Evolutionary conservation across 495 filamentous ascomycete species (phyloP).

Genomic region (Talaromyces proteolyticus): DNA sequence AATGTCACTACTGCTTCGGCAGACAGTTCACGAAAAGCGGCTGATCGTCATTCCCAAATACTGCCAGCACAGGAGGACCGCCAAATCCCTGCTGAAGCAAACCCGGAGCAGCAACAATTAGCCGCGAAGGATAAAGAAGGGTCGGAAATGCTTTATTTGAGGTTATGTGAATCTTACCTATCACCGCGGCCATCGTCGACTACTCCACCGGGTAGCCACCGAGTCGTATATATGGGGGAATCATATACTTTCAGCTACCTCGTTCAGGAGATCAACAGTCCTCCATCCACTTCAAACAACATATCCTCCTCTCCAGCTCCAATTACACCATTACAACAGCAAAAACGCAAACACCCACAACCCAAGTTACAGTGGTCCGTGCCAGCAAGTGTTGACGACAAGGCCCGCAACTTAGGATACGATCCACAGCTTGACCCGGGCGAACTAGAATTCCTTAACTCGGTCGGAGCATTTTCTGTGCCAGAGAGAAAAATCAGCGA

Average conservation of each 20-base stretch:
- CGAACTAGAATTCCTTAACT: not conserved
- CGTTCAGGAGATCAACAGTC: slow-evolving; percentile 1
- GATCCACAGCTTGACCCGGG: not conserved
- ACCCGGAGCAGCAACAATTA: not conserved
- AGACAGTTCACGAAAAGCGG: not conserved
- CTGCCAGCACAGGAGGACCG: not conserved
- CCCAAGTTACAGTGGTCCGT: not conserved
- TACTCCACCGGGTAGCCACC: not conserved
- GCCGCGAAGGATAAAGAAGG: slow-evolving; percentile 1
- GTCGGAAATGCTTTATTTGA: slow-evolving; percentile 3
- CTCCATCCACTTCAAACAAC: not conserved
- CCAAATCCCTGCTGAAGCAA: not conserved
- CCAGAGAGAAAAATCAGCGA: not conserved
- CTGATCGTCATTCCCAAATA: not conserved
- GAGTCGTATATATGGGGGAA: slow-evolving; percentile 4
- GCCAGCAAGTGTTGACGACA: slow-evolving; percentile 1
- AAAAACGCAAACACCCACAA: not conserved
- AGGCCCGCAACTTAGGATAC: not conserved
- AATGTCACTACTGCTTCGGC: slow-evolving; percentile 1
- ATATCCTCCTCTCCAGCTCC: not conserved
- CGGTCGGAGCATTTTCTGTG: slow-evolving; percentile 1
- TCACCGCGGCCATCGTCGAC: not conserved
- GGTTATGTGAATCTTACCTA: slow-evolving; percentile 3
- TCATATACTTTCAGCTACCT: slow-evolving; percentile 5
- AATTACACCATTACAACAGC: not conserved